These are phyloP conservation scores for Dactylellina haptotyla DNA, from an alignment of 2,329 filamentous ascomycete genomes.

Conservation along the genomic window DNA sequence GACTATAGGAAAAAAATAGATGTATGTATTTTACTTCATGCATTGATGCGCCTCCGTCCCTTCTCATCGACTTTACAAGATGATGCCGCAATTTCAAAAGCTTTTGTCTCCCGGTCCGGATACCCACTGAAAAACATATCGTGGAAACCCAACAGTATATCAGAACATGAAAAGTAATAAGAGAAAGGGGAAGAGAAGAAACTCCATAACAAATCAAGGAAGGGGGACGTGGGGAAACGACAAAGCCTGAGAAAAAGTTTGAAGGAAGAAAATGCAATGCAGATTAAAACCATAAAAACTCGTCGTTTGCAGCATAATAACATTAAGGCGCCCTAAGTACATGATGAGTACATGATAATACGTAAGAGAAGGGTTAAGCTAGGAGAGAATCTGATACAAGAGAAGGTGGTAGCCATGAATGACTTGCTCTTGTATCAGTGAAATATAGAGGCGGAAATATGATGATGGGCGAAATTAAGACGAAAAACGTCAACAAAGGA, in stretches of 20 bases:
- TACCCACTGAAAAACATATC: slow-evolving; percentile 20
- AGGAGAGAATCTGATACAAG: slow-evolving; percentile 1
- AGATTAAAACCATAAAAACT: slow-evolving; percentile 43
- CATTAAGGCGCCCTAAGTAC: slow-evolving; percentile 26
- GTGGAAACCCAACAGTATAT: slow-evolving; percentile 20
- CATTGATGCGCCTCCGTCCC: slow-evolving; percentile 25
- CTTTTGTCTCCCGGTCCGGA: slow-evolving; percentile 34
- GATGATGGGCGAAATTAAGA: slow-evolving; percentile 16
- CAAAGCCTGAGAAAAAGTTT: slow-evolving; percentile 15
- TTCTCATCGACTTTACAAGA: slow-evolving; percentile 46
- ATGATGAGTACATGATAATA: slow-evolving; percentile 6
- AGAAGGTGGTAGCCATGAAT: background rate
- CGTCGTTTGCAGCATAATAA: slow-evolving; percentile 9
- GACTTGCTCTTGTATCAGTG: slow-evolving; percentile 1
- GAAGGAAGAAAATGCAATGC: slow-evolving; percentile 36
- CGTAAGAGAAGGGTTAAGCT: background rate
- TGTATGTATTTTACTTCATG: slow-evolving; percentile 29
- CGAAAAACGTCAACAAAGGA: background rate
- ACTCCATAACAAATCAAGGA: slow-evolving; percentile 38
- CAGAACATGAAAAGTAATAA: slow-evolving; percentile 32
- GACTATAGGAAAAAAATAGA: background rate
- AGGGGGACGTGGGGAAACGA: slow-evolving; percentile 16
- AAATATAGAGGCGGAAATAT: background rate
- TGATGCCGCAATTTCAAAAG: slow-evolving; percentile 18
- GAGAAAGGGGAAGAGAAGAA: slow-evolving; percentile 9